These are phyloP conservation scores for Bullera alba DNA, from an alignment of 768 basidiomycete species.

Conservation along the genomic window DNA sequence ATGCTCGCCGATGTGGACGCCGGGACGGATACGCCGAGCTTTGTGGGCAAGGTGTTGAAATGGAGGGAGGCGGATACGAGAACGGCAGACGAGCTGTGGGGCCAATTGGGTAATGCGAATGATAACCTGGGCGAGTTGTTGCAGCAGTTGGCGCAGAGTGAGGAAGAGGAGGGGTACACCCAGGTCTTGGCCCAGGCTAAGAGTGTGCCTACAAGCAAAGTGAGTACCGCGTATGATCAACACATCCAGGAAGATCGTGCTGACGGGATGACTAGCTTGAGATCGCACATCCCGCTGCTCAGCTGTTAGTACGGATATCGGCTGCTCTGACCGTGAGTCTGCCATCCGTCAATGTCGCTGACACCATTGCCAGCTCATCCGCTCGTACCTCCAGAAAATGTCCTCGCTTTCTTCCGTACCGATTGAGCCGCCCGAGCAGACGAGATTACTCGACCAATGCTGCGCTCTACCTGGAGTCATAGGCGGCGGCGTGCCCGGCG, in stretches of 20 bases:
- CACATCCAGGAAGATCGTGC: no score
- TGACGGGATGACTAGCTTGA: neutral
- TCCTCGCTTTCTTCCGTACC: slow-evolving; percentile 67
- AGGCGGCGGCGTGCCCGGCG: slow-evolving; percentile 93
- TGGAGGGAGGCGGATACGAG: slow-evolving; percentile 67
- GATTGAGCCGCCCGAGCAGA: slow-evolving; percentile 87
- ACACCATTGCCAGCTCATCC: slow-evolving; percentile 53
- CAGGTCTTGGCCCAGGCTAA: slow-evolving; percentile 8
- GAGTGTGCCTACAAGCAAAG: no score
- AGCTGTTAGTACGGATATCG: neutral
- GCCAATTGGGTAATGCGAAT: slow-evolving; percentile 20
- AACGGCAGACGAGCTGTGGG: slow-evolving; percentile 46
- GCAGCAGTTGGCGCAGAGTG: slow-evolving; percentile 12
- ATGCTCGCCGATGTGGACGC: slow-evolving; percentile 93
- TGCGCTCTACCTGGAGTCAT: slow-evolving; percentile 70
- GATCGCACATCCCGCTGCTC: neutral
- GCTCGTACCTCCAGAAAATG: slow-evolving; percentile 76
- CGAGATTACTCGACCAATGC: slow-evolving; percentile 70
- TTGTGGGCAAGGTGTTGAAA: slow-evolving; percentile 81
- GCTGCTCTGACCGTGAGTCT: neutral
- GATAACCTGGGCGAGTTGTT: slow-evolving; percentile 14
- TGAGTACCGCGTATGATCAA: no score
- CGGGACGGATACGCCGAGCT: slow-evolving; percentile 89
- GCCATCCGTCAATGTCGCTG: no score
- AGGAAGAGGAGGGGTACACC: slow-evolving; percentile 15